Conservation (phyloP, 805 yeast species). For the Vanderwaltozyma polyspora region DNA sequence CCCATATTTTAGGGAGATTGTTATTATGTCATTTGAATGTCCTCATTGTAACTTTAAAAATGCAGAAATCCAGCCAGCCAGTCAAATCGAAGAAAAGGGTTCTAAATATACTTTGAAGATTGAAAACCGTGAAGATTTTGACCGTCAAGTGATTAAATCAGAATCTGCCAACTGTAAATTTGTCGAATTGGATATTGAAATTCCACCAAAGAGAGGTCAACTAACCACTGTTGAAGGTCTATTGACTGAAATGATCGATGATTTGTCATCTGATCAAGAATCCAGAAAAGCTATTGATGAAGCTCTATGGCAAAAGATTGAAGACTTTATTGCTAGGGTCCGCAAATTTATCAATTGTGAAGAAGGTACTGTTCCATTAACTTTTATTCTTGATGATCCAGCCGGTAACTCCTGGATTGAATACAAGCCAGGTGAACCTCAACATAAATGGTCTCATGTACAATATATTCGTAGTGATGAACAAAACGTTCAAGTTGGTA, state of each 20-base stretch:
- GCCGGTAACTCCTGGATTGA: constrained; percentile 97
- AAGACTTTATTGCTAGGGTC: constrained; percentile 53
- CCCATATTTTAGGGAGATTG: constrained; percentile 84
- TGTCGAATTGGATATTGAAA: constrained; percentile 78
- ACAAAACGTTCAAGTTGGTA: constrained; percentile 76
- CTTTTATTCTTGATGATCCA: constrained; percentile 80
- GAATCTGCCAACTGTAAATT: constrained; percentile 77
- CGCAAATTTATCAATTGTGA: constrained; percentile 52
- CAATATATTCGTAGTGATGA: constrained; percentile 80
- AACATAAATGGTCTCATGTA: constrained; percentile 79
- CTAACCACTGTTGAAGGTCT: constrained; percentile 88
- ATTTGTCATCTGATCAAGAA: constrained; percentile 70
- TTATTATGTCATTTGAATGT: constrained; percentile 90
- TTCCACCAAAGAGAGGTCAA: constrained; percentile 92
- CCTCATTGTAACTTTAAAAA: constrained; percentile 89
- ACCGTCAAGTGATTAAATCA: constrained; percentile 84
- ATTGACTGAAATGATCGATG: constrained; percentile 70
- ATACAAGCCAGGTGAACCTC: constrained; percentile 72
- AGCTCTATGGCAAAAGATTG: constrained; percentile 64
- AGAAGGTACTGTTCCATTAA: constrained; percentile 59
- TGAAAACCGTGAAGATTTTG: constrained; percentile 61
- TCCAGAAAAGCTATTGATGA: constrained; percentile 67
- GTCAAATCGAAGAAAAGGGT: constrained; percentile 83
- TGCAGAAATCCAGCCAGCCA: constrained; percentile 93
- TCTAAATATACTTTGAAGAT: constrained; percentile 57